Evolutionary conservation across 139 green algal species (phyloP).

Genomic region (Yamagishiella unicocca): DNA sequence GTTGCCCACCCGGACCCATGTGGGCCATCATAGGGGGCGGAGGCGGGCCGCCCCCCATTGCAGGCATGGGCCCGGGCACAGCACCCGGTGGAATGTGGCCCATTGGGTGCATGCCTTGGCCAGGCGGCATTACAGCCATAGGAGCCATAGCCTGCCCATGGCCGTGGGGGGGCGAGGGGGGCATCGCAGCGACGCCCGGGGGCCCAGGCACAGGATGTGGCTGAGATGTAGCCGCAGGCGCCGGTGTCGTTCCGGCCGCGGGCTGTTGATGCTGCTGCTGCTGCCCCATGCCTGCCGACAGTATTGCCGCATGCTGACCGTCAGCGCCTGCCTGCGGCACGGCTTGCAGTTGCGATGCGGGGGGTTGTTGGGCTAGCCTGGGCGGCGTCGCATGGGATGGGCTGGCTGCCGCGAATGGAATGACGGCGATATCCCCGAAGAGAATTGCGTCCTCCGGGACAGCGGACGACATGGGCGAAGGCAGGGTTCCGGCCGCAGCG

Average conservation of each 20-base stretch:
- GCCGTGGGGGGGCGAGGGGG: neutral
- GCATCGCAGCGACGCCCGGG: neutral
- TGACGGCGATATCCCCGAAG: slow-evolving; percentile 48
- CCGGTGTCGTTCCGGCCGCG: neutral
- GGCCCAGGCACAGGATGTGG: neutral
- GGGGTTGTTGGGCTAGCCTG: neutral
- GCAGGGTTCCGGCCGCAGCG: neutral
- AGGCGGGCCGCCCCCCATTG: neutral
- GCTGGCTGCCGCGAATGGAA: neutral
- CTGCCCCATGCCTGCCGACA: neutral
- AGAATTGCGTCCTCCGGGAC: slow-evolving; percentile 41
- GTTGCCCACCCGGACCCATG: neutral
- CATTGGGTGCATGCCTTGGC: slow-evolving; percentile 1
- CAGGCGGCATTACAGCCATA: neutral
- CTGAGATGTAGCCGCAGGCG: neutral
- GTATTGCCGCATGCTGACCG: neutral
- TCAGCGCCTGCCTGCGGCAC: neutral
- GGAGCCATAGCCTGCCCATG: neutral
- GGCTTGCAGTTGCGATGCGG: neutral
- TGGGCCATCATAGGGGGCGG: slow-evolving; percentile 6
- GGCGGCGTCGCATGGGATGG: neutral
- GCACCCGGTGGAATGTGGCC: neutral
- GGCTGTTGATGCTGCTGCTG: neutral
- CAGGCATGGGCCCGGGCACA: neutral
- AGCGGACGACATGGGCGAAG: neutral